Evolutionary conservation across 805 yeast genomes (phyloP).

Genomic region (Metschnikowia continentalis): DNA sequence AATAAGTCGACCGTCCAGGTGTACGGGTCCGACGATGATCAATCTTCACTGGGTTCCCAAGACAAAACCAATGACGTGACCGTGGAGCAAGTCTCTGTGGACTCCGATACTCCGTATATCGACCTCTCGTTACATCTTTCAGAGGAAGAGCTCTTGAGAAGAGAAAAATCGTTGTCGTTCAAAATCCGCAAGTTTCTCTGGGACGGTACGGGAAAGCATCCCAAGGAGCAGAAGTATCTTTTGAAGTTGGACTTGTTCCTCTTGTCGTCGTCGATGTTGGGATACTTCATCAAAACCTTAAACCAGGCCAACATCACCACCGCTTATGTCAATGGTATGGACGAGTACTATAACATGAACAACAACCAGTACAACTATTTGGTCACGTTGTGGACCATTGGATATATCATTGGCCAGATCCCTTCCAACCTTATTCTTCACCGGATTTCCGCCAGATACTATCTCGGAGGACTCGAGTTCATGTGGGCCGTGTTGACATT

Average conservation of each 20-base stretch:
- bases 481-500: constrained; percentile 38
- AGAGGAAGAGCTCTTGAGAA: constrained; percentile 18
- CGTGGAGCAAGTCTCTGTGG: constrained; percentile 1
- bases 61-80: background rate
- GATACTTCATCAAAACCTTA: constrained; percentile 18
- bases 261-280: constrained; percentile 18
- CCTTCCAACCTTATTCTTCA: constrained; percentile 29
- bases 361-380: constrained; percentile 18
- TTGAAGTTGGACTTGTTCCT: constrained; percentile 31
- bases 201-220: constrained; percentile 38
- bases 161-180: constrained; percentile 21
- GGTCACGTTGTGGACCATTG: constrained; percentile 15
- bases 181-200: constrained; percentile 26
- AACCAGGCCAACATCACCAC: constrained; percentile 18
- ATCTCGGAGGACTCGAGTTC: constrained; percentile 41
- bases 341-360: constrained; percentile 15
- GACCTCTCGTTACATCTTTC: constrained; percentile 9
- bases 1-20: background rate
- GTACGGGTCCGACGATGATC: background rate
- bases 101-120: constrained; percentile 5
- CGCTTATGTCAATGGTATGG: constrained; percentile 19
- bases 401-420: constrained; percentile 15
- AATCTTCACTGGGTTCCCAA: background rate
- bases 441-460: constrained; percentile 40
- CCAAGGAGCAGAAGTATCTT: constrained; percentile 31